Evolutionary conservation across 2,329 filamentous ascomycete species (phyloP).

Genomic region (Penicillium sp.): DNA sequence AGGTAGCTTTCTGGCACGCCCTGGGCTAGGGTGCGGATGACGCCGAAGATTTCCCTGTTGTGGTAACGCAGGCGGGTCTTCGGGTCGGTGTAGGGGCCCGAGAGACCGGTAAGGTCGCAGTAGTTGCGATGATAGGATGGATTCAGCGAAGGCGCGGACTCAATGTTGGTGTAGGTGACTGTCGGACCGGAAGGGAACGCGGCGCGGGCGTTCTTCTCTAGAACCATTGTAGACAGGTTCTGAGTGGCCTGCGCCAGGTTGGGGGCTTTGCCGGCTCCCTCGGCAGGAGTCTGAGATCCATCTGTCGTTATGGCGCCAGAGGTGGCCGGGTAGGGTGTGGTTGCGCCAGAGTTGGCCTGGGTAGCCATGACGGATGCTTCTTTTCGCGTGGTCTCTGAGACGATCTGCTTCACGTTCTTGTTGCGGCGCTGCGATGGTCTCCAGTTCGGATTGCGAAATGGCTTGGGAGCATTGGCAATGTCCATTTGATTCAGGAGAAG

Average conservation of each 20-base stretch:
- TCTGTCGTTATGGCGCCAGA: slow-evolving; percentile 35
- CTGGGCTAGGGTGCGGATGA: slow-evolving; percentile 77
- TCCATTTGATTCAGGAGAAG: slow-evolving; percentile 87
- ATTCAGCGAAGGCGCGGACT: slow-evolving; percentile 82
- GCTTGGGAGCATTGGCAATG: slow-evolving; percentile 79
- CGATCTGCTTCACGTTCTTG: slow-evolving; percentile 97
- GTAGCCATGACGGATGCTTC: slow-evolving; percentile 87
- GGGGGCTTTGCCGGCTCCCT: slow-evolving; percentile 41
- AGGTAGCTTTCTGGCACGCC: slow-evolving; percentile 83
- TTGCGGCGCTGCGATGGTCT: slow-evolving; percentile 92
- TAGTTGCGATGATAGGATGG: slow-evolving; percentile 79
- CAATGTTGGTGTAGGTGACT: slow-evolving; percentile 94
- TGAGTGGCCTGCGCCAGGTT: slow-evolving; percentile 89
- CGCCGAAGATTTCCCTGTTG: slow-evolving; percentile 84
- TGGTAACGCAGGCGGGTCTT: slow-evolving; percentile 93
- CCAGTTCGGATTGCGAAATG: slow-evolving; percentile 88
- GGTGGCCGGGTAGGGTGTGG: slow-evolving; percentile 57
- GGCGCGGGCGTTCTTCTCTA: slow-evolving; percentile 69
- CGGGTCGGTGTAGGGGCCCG: slow-evolving; percentile 89
- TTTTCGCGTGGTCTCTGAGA: slow-evolving; percentile 81
- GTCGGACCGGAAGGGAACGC: slow-evolving; percentile 59
- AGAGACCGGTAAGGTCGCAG: slow-evolving; percentile 91
- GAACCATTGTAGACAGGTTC: slow-evolving; percentile 79
- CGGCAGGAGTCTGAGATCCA: slow-evolving; percentile 48
- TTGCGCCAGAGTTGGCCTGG: slow-evolving; percentile 75